phyloP scores from a whole-genome alignment of 2,329 filamentous ascomycete genomes.

The Pseudocercospora musae region DNA sequence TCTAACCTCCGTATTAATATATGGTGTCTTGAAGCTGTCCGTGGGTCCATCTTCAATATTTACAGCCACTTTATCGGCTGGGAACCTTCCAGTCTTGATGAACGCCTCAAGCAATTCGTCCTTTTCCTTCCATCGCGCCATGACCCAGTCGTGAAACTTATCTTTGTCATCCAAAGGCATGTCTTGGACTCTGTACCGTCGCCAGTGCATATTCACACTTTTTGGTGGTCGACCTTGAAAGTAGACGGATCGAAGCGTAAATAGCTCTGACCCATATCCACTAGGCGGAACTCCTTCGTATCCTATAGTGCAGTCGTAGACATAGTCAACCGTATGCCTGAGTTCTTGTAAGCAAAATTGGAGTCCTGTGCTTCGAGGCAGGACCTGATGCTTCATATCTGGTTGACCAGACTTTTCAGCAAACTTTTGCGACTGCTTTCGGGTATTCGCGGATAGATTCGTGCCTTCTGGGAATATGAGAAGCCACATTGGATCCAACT shows the following conservation, averaged over 20 bases:
- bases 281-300: constrained; percentile 88
- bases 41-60: constrained; percentile 29
- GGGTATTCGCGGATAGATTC: constrained; percentile 72
- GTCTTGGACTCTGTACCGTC: constrained; percentile 72
- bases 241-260: constrained; percentile 81
- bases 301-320: constrained; percentile 91
- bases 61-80: constrained; percentile 55
- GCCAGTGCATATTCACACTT: constrained; percentile 95
- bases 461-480: constrained; percentile 86
- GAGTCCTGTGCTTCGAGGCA: constrained; percentile 77
- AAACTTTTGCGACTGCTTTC: constrained; percentile 67
- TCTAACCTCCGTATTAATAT: constrained; percentile 48
- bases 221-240: constrained; percentile 85
- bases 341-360: constrained; percentile 77
- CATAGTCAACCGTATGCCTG: constrained; percentile 69
- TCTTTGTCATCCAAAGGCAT: constrained; percentile 74
- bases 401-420: constrained; percentile 68
- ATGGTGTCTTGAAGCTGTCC: constrained; percentile 39
- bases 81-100: constrained; percentile 71
- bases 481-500: constrained; percentile 73
- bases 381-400: constrained; percentile 67
- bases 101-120: constrained; percentile 82
- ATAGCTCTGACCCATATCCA: constrained; percentile 80
- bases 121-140: constrained; percentile 85
- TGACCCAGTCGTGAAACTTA: constrained; percentile 77